Base-by-base conservation (phyloP, 495 filamentous ascomycete genomes). In the Tuber calosporum region DNA sequence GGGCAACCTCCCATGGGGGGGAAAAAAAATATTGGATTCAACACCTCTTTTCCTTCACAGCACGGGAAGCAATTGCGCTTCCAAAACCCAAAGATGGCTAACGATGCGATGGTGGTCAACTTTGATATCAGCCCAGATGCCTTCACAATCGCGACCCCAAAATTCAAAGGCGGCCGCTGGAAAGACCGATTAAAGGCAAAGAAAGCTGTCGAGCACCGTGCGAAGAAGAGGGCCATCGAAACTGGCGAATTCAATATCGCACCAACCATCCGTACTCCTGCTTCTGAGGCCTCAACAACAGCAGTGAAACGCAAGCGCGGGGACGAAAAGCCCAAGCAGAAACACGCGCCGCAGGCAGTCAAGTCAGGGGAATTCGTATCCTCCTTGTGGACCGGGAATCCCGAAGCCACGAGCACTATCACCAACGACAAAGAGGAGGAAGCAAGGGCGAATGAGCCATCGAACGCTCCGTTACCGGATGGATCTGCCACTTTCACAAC, bases 31-130 rank as follows among this genome's bases (percentile, higher is more conserved):
- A 4, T n/a, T 17, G 5, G 5, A 7, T 7, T 8, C 38, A 39
- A 39, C 38, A 39, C 9, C 38, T 5, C 11, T 22, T n/a, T 22
- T 22, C 0, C 22, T 30, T 13, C 34, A 66, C 0, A 40, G 3
- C n/a, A 39, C 15, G 8, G 20, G 4, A 38, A 17, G 58, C 19
- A 45, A 66, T 66, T 66, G 20, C 43, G 42, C 7, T 20, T n/a
- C 2, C 38, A 36, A 19, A 62, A 17, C 4, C 30, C 17, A 8
- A 68, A 48, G 42, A 97, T 97, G 94, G 92, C 93, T 34, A 93
- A 97, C 84, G 92, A 96, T 90, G 93, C 92, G 69, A 90, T 99
- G 88, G 87, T 97, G 67, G 86, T 97, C 82, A 98, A 99, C 82
- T 97, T 98, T 81, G 87, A 90, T 71, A 84, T 95, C 40, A 86